A percentile compares a stretch with the other conserved stretches of the same genome.
These are phyloP conservation scores for Halophytophthora batemanensis DNA, from an alignment of 352 stramenopile species.

Conservation along the genomic window DNA sequence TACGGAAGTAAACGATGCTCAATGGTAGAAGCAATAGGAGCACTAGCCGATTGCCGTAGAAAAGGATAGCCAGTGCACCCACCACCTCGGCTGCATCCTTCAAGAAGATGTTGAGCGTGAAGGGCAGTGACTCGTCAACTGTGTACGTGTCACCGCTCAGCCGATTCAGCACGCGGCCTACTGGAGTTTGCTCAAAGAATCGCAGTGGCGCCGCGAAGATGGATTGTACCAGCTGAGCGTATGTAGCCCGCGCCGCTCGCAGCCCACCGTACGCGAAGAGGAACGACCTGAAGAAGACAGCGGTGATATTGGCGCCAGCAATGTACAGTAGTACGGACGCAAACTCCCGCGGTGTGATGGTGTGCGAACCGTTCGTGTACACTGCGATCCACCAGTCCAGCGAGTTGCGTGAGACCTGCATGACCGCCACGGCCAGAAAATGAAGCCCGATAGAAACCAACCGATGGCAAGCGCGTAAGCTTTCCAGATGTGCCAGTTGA, in stretches of 20 bases:
- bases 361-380: slow-evolving; percentile 68
- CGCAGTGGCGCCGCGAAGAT: slow-evolving; percentile 55
- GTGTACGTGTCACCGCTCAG: slow-evolving; percentile 81
- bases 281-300: slow-evolving; percentile 76
- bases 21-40: slow-evolving; percentile 72
- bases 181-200: slow-evolving; percentile 72
- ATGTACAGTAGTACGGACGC: slow-evolving; percentile 60
- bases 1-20: slow-evolving; percentile 53
- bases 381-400: slow-evolving; percentile 84
- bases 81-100: slow-evolving; percentile 74
- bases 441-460: slow-evolving; percentile 34
- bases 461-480: slow-evolving; percentile 57
- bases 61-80: slow-evolving; percentile 72
- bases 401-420: slow-evolving; percentile 79
- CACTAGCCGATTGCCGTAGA: slow-evolving; percentile 76
- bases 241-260: slow-evolving; percentile 58
- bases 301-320: slow-evolving; percentile 57
- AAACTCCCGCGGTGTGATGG: slow-evolving; percentile 47
- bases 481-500: slow-evolving; percentile 60
- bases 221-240: slow-evolving; percentile 43
- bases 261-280: slow-evolving; percentile 83
- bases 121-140: slow-evolving; percentile 86
- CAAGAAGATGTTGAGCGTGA: slow-evolving; percentile 88
- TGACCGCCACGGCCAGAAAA: slow-evolving; percentile 55
- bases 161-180: slow-evolving; percentile 72